These are phyloP conservation scores for Tetracladium maxilliforme DNA, from an alignment of 2,329 filamentous ascomycete genomes.

Conservation along the genomic window DNA sequence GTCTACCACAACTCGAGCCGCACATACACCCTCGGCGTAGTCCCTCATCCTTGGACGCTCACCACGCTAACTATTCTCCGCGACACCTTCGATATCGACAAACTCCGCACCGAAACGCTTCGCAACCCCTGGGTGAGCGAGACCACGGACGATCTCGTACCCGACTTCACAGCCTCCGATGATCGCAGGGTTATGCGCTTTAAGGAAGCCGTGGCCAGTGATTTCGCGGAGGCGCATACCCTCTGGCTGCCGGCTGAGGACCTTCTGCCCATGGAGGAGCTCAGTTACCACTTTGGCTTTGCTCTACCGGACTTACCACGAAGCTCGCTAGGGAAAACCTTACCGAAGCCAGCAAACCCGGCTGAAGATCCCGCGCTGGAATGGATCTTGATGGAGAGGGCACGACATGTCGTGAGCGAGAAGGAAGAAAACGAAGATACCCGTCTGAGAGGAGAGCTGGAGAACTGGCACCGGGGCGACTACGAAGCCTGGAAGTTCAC, in stretches of 20 bases:
- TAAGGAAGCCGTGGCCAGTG: conserved; percentile 68
- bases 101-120: conserved; percentile 50
- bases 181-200: conserved; percentile 62
- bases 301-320: no score
- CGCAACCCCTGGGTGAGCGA: conserved; percentile 69
- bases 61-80: conserved; percentile 50
- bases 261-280: conserved; percentile 35
- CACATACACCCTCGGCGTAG: conserved; percentile 74
- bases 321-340: no score
- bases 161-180: no score
- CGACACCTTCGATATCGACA: conserved; percentile 43
- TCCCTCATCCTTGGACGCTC: conserved; percentile 85
- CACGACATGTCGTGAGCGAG: conserved; percentile 29
- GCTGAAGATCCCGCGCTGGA: conserved; percentile 40
- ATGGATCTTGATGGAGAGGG: conserved; percentile 35
- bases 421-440: conserved; percentile 22
- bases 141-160: conserved; percentile 54
- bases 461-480: conserved; percentile 57
- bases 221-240: conserved; percentile 45
- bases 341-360: no score
- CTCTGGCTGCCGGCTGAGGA: conserved; percentile 73
- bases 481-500: conserved; percentile 67
- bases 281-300: conserved; percentile 89
- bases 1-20: conserved; percentile 59
- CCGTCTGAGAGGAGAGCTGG: conserved; percentile 41